A percentile compares a stretch with the other conserved stretches of the same genome.
Evolutionary conservation across 257 asterid genomes (phyloP).

Genomic region (Scutellaria baicalensis): DNA sequence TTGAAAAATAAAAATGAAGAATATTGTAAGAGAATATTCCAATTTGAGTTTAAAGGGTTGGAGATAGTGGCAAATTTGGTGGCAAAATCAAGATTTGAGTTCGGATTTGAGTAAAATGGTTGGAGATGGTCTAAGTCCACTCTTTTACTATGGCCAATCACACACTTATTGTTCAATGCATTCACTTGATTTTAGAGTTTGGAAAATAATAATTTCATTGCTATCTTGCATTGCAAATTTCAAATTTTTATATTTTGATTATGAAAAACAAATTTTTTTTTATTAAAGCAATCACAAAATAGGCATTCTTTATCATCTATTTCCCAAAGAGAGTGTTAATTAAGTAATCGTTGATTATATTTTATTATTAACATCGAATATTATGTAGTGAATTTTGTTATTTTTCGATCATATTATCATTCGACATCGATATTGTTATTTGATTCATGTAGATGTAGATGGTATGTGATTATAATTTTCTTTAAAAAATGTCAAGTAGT

Average conservation of each 20-base stretch:
- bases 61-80: too few species aligned
- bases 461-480: too few species aligned
- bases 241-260: not conserved
- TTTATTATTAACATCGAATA: not conserved
- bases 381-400: not conserved
- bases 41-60: too few species aligned
- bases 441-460: not conserved
- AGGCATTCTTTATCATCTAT: too few species aligned
- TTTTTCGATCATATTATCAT: not conserved
- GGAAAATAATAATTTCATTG: not conserved
- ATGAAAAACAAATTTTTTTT: not conserved
- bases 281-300: too few species aligned
- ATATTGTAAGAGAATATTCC: too few species aligned
- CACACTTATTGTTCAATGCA: constrained; percentile 4
- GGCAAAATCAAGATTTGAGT: too few species aligned
- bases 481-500: too few species aligned
- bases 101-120: too few species aligned
- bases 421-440: not conserved
- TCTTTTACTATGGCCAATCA: constrained; percentile 5
- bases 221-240: not conserved
- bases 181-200: not conserved
- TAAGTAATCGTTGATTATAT: not conserved
- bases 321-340: not conserved
- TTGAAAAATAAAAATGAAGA: too few species aligned
- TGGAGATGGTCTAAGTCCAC: too few species aligned